phyloP scores from a whole-genome alignment of 176 grass and related monocot genomes.

The Thalia dealbata region DNA sequence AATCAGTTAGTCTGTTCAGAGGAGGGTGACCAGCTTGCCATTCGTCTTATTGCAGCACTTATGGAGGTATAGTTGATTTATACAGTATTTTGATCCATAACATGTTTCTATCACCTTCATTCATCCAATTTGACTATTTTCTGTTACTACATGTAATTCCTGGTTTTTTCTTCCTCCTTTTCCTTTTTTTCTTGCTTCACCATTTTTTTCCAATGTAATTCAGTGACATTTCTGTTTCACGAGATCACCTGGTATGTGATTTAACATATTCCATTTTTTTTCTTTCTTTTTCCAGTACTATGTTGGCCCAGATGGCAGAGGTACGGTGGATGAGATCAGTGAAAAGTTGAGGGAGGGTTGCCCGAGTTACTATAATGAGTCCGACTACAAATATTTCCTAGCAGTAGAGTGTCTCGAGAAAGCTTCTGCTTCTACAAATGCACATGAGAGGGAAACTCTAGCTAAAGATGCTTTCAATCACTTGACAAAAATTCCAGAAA shows the following conservation, averaged over 20 bases:
- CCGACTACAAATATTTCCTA: slow-evolving; percentile 84
- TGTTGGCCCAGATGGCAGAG: slow-evolving; percentile 71
- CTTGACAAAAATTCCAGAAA: slow-evolving; percentile 71
- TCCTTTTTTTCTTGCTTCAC: too few relatives aligned
- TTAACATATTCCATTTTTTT: background rate
- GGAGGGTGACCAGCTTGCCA: slow-evolving; percentile 73
- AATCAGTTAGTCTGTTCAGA: slow-evolving; percentile 95
- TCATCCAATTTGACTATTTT: background rate
- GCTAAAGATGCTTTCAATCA: slow-evolving; percentile 88
- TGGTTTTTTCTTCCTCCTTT: too few relatives aligned
- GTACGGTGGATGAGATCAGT: slow-evolving; percentile 87
- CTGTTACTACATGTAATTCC: background rate
- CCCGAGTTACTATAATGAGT: slow-evolving; percentile 95
- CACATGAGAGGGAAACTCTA: slow-evolving; percentile 63
- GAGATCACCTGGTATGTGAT: background rate
- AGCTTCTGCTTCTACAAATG: slow-evolving; percentile 48
- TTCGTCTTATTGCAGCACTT: slow-evolving; percentile 73
- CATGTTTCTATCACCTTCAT: background rate
- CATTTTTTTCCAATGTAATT: background rate
- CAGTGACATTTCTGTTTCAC: background rate
- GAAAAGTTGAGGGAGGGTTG: slow-evolving; percentile 78
- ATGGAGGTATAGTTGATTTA: slow-evolving; percentile 60
- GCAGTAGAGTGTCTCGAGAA: slow-evolving; percentile 90
- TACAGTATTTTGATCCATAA: background rate
- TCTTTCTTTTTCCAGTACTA: slow-evolving; percentile 83